A percentile compares a stretch with the other conserved stretches of the same genome.
Evolutionary conservation across 106 monocot species (phyloP).

Genomic region (Allium cepa): DNA sequence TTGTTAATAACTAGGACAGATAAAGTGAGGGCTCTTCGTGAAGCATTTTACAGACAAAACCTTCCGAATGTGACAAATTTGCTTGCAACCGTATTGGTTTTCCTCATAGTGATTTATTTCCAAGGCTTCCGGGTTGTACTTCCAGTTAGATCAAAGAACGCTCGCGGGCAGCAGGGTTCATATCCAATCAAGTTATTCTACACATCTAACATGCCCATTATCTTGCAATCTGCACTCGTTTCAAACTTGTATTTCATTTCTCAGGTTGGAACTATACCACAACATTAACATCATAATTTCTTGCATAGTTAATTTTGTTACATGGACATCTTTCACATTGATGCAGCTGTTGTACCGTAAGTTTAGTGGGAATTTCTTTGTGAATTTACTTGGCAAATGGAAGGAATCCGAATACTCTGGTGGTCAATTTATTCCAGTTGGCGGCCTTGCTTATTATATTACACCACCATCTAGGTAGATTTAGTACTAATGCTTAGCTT

Average conservation of each 20-base stretch:
- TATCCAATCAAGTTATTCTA: slow-evolving; percentile 34
- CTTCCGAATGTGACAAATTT: slow-evolving; percentile 38
- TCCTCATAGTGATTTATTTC: slow-evolving; percentile 33
- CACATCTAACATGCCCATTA: slow-evolving; percentile 39
- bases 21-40: slow-evolving; percentile 28
- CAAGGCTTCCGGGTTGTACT: slow-evolving; percentile 40
- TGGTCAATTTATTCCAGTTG: slow-evolving; percentile 20
- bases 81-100: slow-evolving; percentile 30
- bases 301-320: background rate
- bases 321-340: background rate
- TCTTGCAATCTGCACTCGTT: slow-evolving; percentile 38
- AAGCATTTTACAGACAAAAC: slow-evolving; percentile 22
- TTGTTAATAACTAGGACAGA: slow-evolving; percentile 29
- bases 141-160: slow-evolving; percentile 36
- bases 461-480: slow-evolving; percentile 23
- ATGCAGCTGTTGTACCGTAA: slow-evolving; percentile 26
- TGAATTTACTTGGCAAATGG: slow-evolving; percentile 34
- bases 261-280: slow-evolving; percentile 8
- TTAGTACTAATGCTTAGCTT: background rate
- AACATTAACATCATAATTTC: background rate
- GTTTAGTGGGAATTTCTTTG: slow-evolving; percentile 37
- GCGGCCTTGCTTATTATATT: slow-evolving; percentile 19
- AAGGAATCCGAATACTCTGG: slow-evolving; percentile 23
- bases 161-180: slow-evolving; percentile 21
- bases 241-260: slow-evolving; percentile 36